A percentile compares a stretch with the other conserved stretches of the same genome.
Conservation (phyloP, 768 basidiomycete genomes). For the Pleurotus salmoneostramineus region DNA sequence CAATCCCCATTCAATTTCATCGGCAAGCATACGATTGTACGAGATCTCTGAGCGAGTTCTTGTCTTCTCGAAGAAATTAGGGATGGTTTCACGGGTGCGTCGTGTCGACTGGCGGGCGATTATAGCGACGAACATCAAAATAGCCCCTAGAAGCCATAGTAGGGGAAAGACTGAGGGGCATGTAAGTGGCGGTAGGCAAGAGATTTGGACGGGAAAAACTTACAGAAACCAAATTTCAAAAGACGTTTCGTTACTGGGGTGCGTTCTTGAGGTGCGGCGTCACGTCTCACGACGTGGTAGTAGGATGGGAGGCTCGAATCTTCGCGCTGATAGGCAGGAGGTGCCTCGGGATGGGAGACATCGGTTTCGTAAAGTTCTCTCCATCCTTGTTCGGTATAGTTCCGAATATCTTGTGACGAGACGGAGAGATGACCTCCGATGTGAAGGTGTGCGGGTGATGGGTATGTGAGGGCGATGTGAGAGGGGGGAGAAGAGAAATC, state of each 20-base stretch:
- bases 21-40: constrained; percentile 1
- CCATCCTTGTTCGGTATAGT: constrained; percentile 1
- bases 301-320: constrained; percentile 4
- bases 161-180: neutral
- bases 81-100: neutral
- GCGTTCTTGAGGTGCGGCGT: neutral
- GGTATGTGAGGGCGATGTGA: constrained; percentile 1
- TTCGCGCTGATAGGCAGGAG: constrained; percentile 7
- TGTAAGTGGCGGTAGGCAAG: neutral
- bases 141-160: neutral
- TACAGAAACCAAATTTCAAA: constrained; percentile 6
- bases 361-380: constrained; percentile 5
- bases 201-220: neutral
- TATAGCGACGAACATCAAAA: constrained; percentile 3
- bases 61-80: neutral
- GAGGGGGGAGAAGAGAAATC: neutral
- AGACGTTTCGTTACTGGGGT: constrained; percentile 3
- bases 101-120: neutral
- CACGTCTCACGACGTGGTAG: neutral
- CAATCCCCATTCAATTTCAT: constrained; percentile 2
- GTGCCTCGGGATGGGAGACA: neutral
- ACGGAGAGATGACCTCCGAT: neutral
- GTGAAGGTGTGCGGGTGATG: constrained; percentile 5
- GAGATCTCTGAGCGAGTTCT: neutral
- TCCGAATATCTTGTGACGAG: neutral